Base-by-base conservation (phyloP, 495 filamentous ascomycete genomes). In the Terfezia boudieri region DNA sequence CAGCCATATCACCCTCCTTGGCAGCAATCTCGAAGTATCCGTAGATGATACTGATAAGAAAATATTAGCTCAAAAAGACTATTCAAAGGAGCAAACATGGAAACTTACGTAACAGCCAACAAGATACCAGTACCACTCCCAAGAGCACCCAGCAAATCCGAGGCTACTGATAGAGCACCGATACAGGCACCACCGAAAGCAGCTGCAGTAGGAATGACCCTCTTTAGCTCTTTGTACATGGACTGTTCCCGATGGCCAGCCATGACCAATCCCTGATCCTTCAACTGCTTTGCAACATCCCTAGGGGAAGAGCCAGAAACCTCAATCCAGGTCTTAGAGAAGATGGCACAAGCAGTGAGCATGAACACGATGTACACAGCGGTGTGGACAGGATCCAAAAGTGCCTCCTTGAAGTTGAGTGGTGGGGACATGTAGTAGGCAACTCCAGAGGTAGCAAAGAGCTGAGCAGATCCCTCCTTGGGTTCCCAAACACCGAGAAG, bases 251-350 rank as follows among this genome's bases (percentile, higher is more conserved):
- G 81, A 72, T 99, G 92, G 59, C 92, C 92, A 62, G 92, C 90
- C 92, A 99, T 99, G 63, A 96, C 87, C 51, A 99, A 80, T 64
- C 92, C 89, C 71, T 95, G 89, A 66, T 96, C 92, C 80, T 99
- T 99, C 66, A 99, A 78, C 73, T 99, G 92, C 81, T 99, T 99
- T 60, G 92, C 92, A 58, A 99, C 92, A 67, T 99, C 92, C 68
- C 92, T 83, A 23, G 92, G 92, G 69, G 83, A 84, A 56, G 88
- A 94, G 67, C 92, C 92, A 37, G 89, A 95, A 58, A 99, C 92
- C 71, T 99, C 92, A 66, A 99, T 96, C 92, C 90, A 98, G 23
- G 90, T 96, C 84, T 96, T 99, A 70, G 86, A 94, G 77, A 99
- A 99, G 67, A 96, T 77, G 53, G 92, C 92, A 64, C 92, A 99